Base-by-base conservation (phyloP, 495 filamentous ascomycete genomes). In the Friedmanniomyces endolithicus region DNA sequence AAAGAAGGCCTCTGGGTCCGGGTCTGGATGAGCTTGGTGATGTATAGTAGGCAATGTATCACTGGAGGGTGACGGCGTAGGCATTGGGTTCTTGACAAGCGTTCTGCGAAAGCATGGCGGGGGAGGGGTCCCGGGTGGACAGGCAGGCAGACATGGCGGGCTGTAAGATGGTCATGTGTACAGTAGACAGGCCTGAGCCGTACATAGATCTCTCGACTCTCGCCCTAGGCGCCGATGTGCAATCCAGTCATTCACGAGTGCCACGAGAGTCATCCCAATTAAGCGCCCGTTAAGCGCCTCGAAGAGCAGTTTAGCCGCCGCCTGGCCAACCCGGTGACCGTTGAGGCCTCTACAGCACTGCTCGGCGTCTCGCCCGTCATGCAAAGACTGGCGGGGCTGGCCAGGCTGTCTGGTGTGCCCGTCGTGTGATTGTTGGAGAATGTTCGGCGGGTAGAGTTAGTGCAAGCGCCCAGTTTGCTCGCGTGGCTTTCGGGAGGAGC, bases 1-100 rank as follows among this genome's bases (percentile, higher is more conserved):
- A 0, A 87, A 86, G 68, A 81, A 80, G 57, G 70, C 75, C 25
- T 82, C 79, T 25, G 76, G 73, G 43, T 79, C 77, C 22, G 72
- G 68, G 33, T 80, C 52, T 40, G 60, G 60, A 1, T 63, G 37
- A 63, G 16, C 4, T 9, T 31, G 27, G 27, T 9, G 27, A 9
- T 31, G 27, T 31, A 31, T 9, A 31, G 4, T 4, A 31, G 27
- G 9, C 3, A 4, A 31, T 41, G 37, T 4, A 41, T 41, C 6
- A 6, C 12, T 4, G 12, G 37, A 41, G 17, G 37, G 12, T 41
- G 37, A 14, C 16, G 37, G 37, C 24, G 20, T 22, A 19, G 19
- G 3, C 39, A 6, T 47, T 23, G 44, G 19, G 6, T 27, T 47
- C 12, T 6, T 41, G 39, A 41, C 16, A 3, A 47, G 19, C 24